Evolutionary conservation across 2,329 filamentous ascomycete species (phyloP), one percentile per base, ranked within the genome.

Genomic region (Curvularia eragrostidis): DNA sequence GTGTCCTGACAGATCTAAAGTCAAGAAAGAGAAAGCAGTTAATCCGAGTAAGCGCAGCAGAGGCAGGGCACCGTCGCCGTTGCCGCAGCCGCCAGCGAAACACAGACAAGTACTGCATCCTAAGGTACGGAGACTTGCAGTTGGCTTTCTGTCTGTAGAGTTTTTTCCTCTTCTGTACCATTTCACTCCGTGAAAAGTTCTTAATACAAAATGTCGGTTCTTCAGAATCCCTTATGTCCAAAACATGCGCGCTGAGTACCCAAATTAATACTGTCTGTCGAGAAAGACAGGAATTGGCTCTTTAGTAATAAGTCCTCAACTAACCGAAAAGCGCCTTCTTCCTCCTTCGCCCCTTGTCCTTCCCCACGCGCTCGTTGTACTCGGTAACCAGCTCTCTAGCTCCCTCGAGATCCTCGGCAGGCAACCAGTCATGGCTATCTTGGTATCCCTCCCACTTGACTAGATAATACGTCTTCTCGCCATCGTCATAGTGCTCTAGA

Each of bases 371-470:
- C 15, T 61, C 46, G 9, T 72, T 60, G 39, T 75, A 76, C 26
- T 67, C 66, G 0, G 52, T 26, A 8, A 75, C 62, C 38, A 75
- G 9, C 39, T 75, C 71, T 1, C 38, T 13, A 1, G 72, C 71
- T 4, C 71, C 68, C 2, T 56, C 61, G 7, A 75, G 59, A 19
- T 73, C 67, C 10, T 67, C 64, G 48, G 69, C 68, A 0, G 64
- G 34, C 4, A 75, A 52, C 73, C 74, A 76, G 44, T 74, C 71
- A n/a, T 65, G 59, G 2, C 63, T 65, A 26, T 74, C 68, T 7
- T 71, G 63, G 41, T 71, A 73, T 1, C 70, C 73, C 21, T 70
- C 65, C 74, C 74, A 76, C 36, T 74, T 74, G n/a, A 76, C 71
- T 0, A 71, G 67, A 28, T 72, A 76, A 52, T 64, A 71, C 3